Base-by-base conservation (phyloP, 73 alveolate species). In the Paramecium primaurelia region DNA sequence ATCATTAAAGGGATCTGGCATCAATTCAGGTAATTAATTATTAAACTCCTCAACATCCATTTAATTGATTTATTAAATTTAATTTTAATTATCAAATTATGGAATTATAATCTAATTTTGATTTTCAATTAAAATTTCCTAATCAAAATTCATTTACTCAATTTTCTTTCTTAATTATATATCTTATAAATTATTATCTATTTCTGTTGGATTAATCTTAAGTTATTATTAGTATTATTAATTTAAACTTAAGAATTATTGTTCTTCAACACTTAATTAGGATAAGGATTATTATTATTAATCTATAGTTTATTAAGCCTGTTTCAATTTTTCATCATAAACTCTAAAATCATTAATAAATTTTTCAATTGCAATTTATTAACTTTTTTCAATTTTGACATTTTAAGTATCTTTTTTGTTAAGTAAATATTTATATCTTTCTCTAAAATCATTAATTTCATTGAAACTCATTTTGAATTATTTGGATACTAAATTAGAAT, bases 401-500 rank as follows among this genome's bases (percentile, higher is more conserved):
- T 34, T 12, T 40, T 73, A 37, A n/a, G 18, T 11, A 34, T 73
- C 40, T 14, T 73, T 34, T 73, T 73, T 73, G n/a, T 73, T 38
- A n/a, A 73, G 59, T 36, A 73, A 38, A 73, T 73, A 73, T 40
- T 34, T 73, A 14, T 73, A 73, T 34, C 87, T 32, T 7, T 36
- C 59, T 40, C 87, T 73, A 38, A 73, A 73, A 30, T 73, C 87
- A 73, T 73, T 73, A 14, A 73, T 37, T 73, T 73, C 58, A 36
- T 32, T 73, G 40, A 73, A 73, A 37, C 47, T 40, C 34, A 38
- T 37, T 37, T 73, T 40, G 16, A 73, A 37, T 30, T 73, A 10
- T 37, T 40, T 73, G 16, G 58, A 73, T 3, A 73, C 32, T 73
- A 73, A 40, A 38, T 34, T 34, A 12, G 58, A 73, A 14, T 73